Evolutionary conservation across 441 rosid genomes (phyloP).

Genomic region (Arabidopsis lyrata): DNA sequence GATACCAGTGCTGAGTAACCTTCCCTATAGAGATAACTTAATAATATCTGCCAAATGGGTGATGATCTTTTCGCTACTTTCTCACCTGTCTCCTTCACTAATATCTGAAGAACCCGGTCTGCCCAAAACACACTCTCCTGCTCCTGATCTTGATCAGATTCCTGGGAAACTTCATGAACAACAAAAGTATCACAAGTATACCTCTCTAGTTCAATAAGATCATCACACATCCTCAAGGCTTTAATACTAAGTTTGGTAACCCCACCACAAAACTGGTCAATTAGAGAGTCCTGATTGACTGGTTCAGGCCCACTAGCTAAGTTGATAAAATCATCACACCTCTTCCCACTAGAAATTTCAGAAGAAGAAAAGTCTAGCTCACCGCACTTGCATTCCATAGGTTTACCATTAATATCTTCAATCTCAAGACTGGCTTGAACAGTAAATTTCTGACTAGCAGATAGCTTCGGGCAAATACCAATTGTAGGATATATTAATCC

Average conservation of each 20-base stretch:
- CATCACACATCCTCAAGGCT: conserved; percentile 56
- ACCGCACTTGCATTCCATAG: conserved; percentile 80
- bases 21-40: conserved; percentile 76
- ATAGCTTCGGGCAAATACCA: conserved; percentile 47
- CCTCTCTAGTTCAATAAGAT: conserved; percentile 49
- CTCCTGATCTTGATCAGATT: conserved; percentile 45
- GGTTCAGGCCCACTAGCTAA: conserved; percentile 34
- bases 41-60: conserved; percentile 78
- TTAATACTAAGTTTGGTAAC: conserved; percentile 53
- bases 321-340: conserved; percentile 42
- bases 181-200: conserved; percentile 54
- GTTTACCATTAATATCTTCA: conserved; percentile 68
- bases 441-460: conserved; percentile 36
- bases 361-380: conserved; percentile 63
- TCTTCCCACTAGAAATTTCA: conserved; percentile 32
- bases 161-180: conserved; percentile 50
- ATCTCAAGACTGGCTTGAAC: conserved; percentile 72
- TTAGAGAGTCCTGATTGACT: conserved; percentile 34
- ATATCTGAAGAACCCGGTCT: conserved; percentile 61
- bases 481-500: conserved; percentile 85
- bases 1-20: conserved; percentile 70
- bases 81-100: conserved; percentile 62
- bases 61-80: conserved; percentile 46
- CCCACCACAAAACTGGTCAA: conserved; percentile 52
- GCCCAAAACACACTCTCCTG: conserved; percentile 59